These are phyloP conservation scores for Pseudoneurospora amorphoporcata DNA, from an alignment of 495 filamentous ascomycete genomes.

Conservation along the genomic window DNA sequence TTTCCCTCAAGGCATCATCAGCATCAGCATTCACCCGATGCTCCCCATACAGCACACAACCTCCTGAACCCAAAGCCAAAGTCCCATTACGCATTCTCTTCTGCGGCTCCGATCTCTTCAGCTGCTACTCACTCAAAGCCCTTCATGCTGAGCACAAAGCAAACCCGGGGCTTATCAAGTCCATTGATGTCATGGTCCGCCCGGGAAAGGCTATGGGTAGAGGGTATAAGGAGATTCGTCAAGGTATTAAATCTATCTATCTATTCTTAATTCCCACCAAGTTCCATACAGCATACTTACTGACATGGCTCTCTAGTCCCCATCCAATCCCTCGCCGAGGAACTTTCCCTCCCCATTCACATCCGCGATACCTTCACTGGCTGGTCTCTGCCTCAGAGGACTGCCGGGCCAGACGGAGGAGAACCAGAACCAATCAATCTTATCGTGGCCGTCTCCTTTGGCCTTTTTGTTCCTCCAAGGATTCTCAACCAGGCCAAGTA, in stretches of 20 bases:
- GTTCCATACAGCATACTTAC: conserved; percentile 38
- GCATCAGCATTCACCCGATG: background rate
- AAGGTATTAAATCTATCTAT: conserved; percentile 40
- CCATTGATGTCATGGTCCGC: conserved; percentile 80
- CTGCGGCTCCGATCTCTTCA: conserved; percentile 91
- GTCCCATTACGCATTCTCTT: conserved; percentile 78
- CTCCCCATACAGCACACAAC: background rate
- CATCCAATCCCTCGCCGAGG: conserved; percentile 53
- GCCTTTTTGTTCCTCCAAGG: conserved; percentile 71
- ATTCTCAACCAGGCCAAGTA: conserved; percentile 60
- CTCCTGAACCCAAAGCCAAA: background rate
- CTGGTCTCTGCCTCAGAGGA: conserved; percentile 57
- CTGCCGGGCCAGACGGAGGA: conserved; percentile 37
- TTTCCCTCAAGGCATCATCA: background rate
- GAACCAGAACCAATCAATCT: conserved; percentile 51
- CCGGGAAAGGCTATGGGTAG: conserved; percentile 67
- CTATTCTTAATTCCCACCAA: conserved; percentile 17
- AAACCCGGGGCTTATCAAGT: conserved; percentile 48
- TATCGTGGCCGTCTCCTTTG: conserved; percentile 93
- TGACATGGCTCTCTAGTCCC: conserved; percentile 45
- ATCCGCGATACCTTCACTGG: conserved; percentile 66
- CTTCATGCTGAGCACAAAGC: conserved; percentile 50
- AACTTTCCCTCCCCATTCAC: conserved; percentile 57
- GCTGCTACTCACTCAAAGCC: conserved; percentile 64
- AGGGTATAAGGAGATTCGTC: conserved; percentile 55